Evolutionary conservation across 805 yeast species (phyloP).

Genomic region (Yarrowia sp.): DNA sequence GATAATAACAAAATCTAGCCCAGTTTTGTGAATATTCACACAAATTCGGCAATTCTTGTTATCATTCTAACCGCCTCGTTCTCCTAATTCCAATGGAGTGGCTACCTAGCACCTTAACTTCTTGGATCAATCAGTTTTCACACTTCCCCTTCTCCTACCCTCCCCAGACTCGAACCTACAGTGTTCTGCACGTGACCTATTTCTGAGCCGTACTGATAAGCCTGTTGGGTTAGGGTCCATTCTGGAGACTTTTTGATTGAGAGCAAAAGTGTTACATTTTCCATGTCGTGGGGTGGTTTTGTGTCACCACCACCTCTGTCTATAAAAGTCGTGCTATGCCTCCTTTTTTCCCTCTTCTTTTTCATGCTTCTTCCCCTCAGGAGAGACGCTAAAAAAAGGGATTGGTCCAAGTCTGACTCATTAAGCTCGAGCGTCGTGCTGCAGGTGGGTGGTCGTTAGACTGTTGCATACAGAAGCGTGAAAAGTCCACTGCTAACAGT

Average conservation of each 20-base stretch:
- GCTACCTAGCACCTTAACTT: too few species aligned
- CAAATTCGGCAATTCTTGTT: too few species aligned
- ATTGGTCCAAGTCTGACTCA: not conserved
- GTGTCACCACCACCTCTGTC: not conserved
- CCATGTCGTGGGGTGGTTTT: not conserved
- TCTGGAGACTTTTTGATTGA: not conserved
- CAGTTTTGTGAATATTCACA: too few species aligned
- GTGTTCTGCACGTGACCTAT: not conserved
- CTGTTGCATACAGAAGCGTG: not conserved
- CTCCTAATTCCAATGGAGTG: too few species aligned
- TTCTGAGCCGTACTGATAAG: constrained; percentile 9
- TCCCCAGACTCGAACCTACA: too few species aligned
- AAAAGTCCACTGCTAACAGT: not conserved
- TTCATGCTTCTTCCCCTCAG: not conserved
- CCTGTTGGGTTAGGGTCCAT: not conserved
- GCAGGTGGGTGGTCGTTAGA: too few species aligned
- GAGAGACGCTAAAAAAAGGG: not conserved
- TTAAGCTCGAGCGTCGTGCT: not conserved
- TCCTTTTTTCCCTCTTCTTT: not conserved
- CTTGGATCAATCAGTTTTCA: too few species aligned
- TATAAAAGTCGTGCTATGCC: not conserved
- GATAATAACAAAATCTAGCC: too few species aligned
- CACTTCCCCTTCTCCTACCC: too few species aligned
- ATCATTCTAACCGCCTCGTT: too few species aligned
- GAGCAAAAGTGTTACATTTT: not conserved